Evolutionary conservation across 192 early-diverging fungal species (phyloP), one percentile per base, ranked within the genome.

Genomic region (Coemansia sp.): DNA sequence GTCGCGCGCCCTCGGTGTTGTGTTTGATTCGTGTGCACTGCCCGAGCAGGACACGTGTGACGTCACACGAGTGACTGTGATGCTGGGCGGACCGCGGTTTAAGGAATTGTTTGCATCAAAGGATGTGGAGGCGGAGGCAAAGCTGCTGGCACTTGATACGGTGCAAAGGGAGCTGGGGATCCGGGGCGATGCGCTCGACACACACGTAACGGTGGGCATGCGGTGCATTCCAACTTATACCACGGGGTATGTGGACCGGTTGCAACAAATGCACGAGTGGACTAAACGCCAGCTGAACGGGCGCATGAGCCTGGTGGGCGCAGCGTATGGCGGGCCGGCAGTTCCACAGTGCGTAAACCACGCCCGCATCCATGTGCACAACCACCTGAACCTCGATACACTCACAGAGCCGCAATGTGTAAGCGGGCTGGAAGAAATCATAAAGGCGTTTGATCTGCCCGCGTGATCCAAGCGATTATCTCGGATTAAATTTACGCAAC

Each of bases 171-270:
- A 88, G 35, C 82, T 94, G 8, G 85, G 87, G 11, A 85, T 92
- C 5, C 65, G 70, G 5, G 60, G 59, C 0, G 27, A 59, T 2
- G 87, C 88, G 4, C 66, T 79, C 3, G 80, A 84, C 39, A 67
- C 68, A 10, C 71, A 79, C 27, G 88, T 85, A 1, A 73, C 84
- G 32, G 57, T 98, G 41, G 85, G 91, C 17, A 50, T 61, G 5
- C 67, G 88, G 14, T 98, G 96, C 65, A 94, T 98, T 59, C 93
- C 96, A 2, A 90, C 95, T 53, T 96, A 96, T 61, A 67, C 80
- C 1, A 91, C 96, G 1, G 94, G 94, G 0, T 94, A 98, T 60
- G 57, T 85, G 21, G 79, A 86, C 37, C 71, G 88, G 25, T 71
- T 98, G 38, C 62, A 75, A 38, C 64, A 69, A 15, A 73, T 98